phyloP scores from a whole-genome alignment of 495 filamentous ascomycete genomes.

The Trichoderma erinaceum region DNA sequence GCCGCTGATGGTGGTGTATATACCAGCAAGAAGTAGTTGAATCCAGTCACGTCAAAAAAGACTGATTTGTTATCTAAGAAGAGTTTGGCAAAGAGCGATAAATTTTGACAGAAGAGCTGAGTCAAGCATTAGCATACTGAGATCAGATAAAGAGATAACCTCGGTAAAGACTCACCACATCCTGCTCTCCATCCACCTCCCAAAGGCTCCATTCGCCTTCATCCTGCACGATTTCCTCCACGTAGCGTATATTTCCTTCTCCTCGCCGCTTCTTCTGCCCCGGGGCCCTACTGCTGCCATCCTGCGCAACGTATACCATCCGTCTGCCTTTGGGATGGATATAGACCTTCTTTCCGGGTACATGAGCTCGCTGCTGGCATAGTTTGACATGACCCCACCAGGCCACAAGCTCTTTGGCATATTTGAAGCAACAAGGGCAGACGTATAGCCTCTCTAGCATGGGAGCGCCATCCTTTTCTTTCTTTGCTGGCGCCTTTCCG shows the following conservation, averaged over 20 bases:
- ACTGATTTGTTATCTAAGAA: conserved; percentile 98
- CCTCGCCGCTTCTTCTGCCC: conserved; percentile 36
- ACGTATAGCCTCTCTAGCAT: conserved; percentile 67
- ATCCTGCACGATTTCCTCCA: conserved; percentile 51
- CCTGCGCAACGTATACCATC: conserved; percentile 25
- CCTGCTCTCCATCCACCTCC: conserved; percentile 83
- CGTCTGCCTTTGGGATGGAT: conserved; percentile 40
- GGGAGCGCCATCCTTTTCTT: conserved; percentile 28
- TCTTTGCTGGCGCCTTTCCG: conserved; percentile 28
- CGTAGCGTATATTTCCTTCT: conserved; percentile 44
- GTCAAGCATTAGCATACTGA: conserved; percentile 17
- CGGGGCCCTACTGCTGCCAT: conserved; percentile 29
- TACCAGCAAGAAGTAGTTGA: conserved; percentile 89
- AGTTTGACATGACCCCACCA: conserved; percentile 42
- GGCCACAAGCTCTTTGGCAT: conserved; percentile 64
- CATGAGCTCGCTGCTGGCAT: conserved; percentile 35
- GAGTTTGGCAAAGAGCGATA: conserved; percentile 94
- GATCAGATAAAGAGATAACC: conserved; percentile 5
- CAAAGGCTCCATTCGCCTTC: conserved; percentile 59
- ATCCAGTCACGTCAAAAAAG: conserved; percentile 92
- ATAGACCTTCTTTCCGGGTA: conserved; percentile 44
- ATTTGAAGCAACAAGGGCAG: conserved; percentile 91
- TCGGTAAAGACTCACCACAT: conserved; percentile 49
- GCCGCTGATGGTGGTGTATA: conserved; percentile 46
- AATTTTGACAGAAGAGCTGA: conserved; percentile 87